phyloP scores from a whole-genome alignment of 2,329 filamentous ascomycete species.

The Aspergillus awamori region DNA sequence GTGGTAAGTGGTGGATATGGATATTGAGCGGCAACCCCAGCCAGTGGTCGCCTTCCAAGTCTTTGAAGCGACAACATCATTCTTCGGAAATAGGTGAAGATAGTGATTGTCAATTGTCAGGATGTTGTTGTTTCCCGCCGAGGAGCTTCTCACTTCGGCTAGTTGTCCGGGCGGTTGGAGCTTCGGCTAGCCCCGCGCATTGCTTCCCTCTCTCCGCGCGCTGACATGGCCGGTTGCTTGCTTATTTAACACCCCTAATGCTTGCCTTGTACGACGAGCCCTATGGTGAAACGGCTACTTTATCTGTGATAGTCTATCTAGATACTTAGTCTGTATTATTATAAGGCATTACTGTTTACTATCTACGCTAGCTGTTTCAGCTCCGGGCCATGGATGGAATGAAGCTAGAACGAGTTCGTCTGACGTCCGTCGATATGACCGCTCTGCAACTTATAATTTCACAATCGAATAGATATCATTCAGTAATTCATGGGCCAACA shows the following conservation, averaged over 20 bases:
- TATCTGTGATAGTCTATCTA: not conserved
- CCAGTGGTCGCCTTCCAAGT: slow-evolving; percentile 25
- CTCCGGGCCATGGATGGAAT: too few species aligned
- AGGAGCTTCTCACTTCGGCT: slow-evolving; percentile 2
- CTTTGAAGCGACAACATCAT: slow-evolving; percentile 31
- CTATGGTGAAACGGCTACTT: not conserved
- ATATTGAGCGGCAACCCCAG: slow-evolving; percentile 13
- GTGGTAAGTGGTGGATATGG: slow-evolving; percentile 6
- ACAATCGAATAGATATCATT: too few species aligned
- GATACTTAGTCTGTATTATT: not conserved
- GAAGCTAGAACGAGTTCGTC: too few species aligned
- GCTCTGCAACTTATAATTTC: too few species aligned
- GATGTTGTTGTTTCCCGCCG: not conserved
- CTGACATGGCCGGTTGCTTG: not conserved
- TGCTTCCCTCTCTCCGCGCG: not conserved
- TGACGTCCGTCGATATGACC: too few species aligned
- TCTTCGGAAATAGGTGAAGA: slow-evolving; percentile 1
- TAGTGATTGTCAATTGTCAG: slow-evolving; percentile 12
- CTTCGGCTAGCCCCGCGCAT: slow-evolving; percentile 20
- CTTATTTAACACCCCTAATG: not conserved
- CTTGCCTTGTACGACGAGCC: not conserved
- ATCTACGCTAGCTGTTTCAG: too few species aligned
- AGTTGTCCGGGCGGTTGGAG: slow-evolving; percentile 7
- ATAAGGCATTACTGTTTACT: too few species aligned
- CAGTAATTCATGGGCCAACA: too few species aligned